Evolutionary conservation across 768 basidiomycete species (phyloP).

Genomic region (Boletus vermiculosoides): DNA sequence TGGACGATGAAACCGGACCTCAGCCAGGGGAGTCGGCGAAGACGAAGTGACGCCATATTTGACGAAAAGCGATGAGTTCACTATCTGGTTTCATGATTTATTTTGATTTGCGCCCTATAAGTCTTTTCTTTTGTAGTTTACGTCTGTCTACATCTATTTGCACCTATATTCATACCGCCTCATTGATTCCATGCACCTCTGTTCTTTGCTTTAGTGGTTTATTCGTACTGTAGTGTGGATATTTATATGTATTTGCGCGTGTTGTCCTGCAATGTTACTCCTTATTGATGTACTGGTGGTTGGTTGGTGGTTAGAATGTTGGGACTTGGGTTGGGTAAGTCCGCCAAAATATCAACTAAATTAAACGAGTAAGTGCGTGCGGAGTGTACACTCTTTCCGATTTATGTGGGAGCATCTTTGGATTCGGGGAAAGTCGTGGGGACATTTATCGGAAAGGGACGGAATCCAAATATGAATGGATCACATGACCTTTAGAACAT

Average conservation of each 20-base stretch:
- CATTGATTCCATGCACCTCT: neutral
- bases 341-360: no score
- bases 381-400: no score
- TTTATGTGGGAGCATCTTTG: no score
- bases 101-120: neutral
- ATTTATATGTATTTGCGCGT: no score
- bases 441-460: constrained; percentile 1
- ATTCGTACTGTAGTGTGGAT: neutral
- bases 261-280: neutral
- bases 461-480: constrained; percentile 1
- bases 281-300: neutral
- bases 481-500: neutral
- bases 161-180: neutral
- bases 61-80: neutral
- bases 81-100: neutral
- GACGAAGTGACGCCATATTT: constrained; percentile 12
- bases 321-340: no score
- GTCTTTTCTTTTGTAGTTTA: neutral
- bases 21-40: constrained; percentile 5
- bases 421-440: neutral
- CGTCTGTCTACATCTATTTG: neutral
- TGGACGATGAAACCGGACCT: constrained; percentile 13
- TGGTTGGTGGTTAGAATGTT: no score
- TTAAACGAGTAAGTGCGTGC: no score
- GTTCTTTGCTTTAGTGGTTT: neutral